Conservation (phyloP, 768 basidiomycete species). For the Collybia nuda region DNA sequence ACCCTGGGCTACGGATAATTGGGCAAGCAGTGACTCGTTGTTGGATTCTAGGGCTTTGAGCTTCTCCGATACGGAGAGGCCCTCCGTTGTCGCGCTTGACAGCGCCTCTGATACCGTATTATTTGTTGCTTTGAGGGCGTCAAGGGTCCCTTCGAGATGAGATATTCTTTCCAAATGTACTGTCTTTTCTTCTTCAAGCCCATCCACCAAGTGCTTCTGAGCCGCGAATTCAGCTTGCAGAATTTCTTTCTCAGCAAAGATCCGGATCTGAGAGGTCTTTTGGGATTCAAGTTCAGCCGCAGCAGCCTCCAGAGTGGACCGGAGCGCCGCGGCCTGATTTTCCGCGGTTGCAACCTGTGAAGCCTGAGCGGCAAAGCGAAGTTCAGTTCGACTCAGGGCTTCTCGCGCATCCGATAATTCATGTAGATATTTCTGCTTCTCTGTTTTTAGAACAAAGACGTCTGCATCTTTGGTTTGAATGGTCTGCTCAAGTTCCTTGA, state of each 20-base stretch:
- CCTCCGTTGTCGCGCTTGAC: background rate
- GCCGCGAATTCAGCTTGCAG: background rate
- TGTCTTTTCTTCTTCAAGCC: background rate
- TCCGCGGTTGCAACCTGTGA: slow-evolving; percentile 9
- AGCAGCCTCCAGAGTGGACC: background rate
- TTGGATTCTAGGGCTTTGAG: background rate
- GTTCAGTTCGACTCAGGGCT: slow-evolving; percentile 6
- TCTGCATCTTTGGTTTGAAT: slow-evolving; percentile 14
- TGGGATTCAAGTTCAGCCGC: background rate
- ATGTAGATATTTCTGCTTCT: slow-evolving; percentile 9
- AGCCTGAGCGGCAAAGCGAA: slow-evolving; percentile 5
- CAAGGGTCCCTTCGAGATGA: background rate
- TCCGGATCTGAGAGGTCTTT: background rate
- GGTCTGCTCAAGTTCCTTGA: slow-evolving; percentile 10
- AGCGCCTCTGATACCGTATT: background rate
- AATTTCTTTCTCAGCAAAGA: background rate
- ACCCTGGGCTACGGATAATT: slow-evolving; percentile 6
- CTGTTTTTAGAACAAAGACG: slow-evolving; percentile 8
- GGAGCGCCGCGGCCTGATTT: slow-evolving; percentile 3
- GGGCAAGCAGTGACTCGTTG: slow-evolving; percentile 1
- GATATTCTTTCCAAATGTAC: slow-evolving; percentile 1
- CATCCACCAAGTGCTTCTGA: no score
- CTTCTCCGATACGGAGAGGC: slow-evolving; percentile 2
- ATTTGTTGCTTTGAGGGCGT: background rate
- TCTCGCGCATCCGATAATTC: slow-evolving; percentile 14